Evolutionary conservation across 139 green algal species (phyloP), one percentile per base, ranked within the genome.

Genomic region (Micromonas commoda): DNA sequence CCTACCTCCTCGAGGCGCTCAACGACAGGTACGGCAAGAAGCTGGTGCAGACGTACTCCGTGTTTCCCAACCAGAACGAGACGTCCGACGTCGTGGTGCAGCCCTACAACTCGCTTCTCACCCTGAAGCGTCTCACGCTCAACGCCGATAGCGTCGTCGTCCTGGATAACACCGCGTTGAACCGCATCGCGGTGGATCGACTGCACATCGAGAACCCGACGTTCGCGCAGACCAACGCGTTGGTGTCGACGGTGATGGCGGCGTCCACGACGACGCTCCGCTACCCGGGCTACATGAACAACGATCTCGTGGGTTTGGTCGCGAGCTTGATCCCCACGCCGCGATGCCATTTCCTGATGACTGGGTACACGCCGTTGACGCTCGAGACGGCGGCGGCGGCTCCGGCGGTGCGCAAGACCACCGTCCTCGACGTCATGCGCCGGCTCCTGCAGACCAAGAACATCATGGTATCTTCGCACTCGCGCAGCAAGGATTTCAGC

Each of bases 281-380:
- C 1, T 99, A 98, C 81, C 85, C 89, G 90, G 94, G 95, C 29
- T 98, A 98, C 89, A 98, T 97, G 94, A 97, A 99, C 88, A 99
- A 98, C 84, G 96, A 99, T 85, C 82, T 99, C 63, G 91, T 97
- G 52, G 94, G 94, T 0, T 82, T 98, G 57, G 85, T 99, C 29
- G 93, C 95, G 0, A 37, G 26, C 2, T 91, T 99, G 26, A 94
- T 99, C 72, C 93, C 94, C 31, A 95, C 93, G 6, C 96, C 96
- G 16, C 86, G 92, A 35, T 98, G 94, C 86, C 94, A 99, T 87
- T 99, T 99, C 85, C 85, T 99, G 35, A 90, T 94, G 86, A 90
- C 89, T 1, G 96, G 95, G 35, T 98, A 99, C 91, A 99, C 95
- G 1, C 95, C 84, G 1, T 32, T 87, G 5, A 76, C n/a, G 13